phyloP scores from a whole-genome alignment of 2,329 filamentous ascomycete genomes.

The Zarea fungicola region DNA sequence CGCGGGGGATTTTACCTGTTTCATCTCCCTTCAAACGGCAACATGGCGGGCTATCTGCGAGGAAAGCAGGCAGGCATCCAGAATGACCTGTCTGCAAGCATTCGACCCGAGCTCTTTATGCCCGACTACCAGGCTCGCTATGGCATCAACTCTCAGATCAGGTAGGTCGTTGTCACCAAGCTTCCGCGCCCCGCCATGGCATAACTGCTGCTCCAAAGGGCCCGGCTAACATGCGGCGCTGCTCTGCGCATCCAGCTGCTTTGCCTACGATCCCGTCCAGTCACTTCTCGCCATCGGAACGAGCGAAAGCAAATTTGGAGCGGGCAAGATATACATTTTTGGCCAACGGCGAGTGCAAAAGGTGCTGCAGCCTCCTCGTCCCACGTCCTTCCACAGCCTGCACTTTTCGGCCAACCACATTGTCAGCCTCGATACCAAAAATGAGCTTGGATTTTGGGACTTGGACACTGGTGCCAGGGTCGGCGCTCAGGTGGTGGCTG shows the following conservation, averaged over 20 bases:
- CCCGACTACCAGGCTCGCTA: slow-evolving; percentile 80
- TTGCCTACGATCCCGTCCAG: slow-evolving; percentile 91
- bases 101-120: slow-evolving; percentile 71
- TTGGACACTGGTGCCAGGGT: slow-evolving; percentile 63
- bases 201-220: slow-evolving; percentile 13
- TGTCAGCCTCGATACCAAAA: slow-evolving; percentile 76
- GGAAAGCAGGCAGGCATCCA: slow-evolving; percentile 92
- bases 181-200: slow-evolving; percentile 2
- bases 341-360: slow-evolving; percentile 77
- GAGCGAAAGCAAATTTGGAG: slow-evolving; percentile 77
- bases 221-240: slow-evolving; percentile 19
- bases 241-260: slow-evolving; percentile 49
- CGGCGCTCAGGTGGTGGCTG: slow-evolving; percentile 69
- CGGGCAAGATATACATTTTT: slow-evolving; percentile 83
- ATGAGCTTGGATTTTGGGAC: slow-evolving; percentile 81
- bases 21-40: slow-evolving; percentile 8
- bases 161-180: slow-evolving; percentile 34
- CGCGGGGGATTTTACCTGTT: slow-evolving; percentile 9
- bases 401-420: slow-evolving; percentile 86
- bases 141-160: slow-evolving; percentile 73
- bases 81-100: slow-evolving; percentile 79
- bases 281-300: slow-evolving; percentile 91
- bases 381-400: slow-evolving; percentile 68
- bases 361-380: slow-evolving; percentile 63
- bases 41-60: slow-evolving; percentile 82